Base-by-base conservation (phyloP, 2,329 filamentous ascomycete species). In the Coleophoma crateriformis region DNA sequence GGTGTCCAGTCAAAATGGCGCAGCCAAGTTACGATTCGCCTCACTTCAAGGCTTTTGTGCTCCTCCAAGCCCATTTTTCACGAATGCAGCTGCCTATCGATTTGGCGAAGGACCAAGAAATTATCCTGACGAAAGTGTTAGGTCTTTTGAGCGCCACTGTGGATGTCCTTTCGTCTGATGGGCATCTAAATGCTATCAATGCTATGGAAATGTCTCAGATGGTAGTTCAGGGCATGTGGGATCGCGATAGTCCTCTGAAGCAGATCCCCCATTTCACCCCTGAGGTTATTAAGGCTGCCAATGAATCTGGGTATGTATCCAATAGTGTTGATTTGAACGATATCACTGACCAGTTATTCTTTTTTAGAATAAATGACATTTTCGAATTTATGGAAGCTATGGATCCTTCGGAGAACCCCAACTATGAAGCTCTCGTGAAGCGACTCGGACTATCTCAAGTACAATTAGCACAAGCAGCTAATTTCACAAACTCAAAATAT, bases 161-260 rank as follows among this genome's bases (percentile, higher is more conserved):
- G 19, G 94, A 99, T 66, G 90, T 99, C 14, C 79, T 99, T 34
- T 96, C 90, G 10, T 96, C 91, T 1, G 91, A 99, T 61, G 94
- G 92, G 13, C 90, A 96, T 62, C 78, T 99, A 54, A 99, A 99
- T 65, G 92, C 94, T 52, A 95, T 96, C 85, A 91, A 87, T 61
- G 94, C 94, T 27, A 99, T 99, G 92, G 94, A 99, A 68, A 90
- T 99, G 81, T 95, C 89, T 12, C 94, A 99, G 66, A 99, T 99
- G 94, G 89, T 95, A 47, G 91, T 99, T 3, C 94, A 99, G 71
- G 91, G 87, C 45, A 96, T 97, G 89, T 99, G 94, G 94, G 92
- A 99, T 71, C 87, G 91, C 50, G 94, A 99, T 68, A 95, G 88
- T 61, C 91, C 94, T 37, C 78, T 99, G 58, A 96, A 96, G 74